A percentile compares a stretch with the other conserved stretches of the same genome.
phyloP scores from a whole-genome alignment of 192 early-diverging fungal species.

The Podila minutissima region DNA sequence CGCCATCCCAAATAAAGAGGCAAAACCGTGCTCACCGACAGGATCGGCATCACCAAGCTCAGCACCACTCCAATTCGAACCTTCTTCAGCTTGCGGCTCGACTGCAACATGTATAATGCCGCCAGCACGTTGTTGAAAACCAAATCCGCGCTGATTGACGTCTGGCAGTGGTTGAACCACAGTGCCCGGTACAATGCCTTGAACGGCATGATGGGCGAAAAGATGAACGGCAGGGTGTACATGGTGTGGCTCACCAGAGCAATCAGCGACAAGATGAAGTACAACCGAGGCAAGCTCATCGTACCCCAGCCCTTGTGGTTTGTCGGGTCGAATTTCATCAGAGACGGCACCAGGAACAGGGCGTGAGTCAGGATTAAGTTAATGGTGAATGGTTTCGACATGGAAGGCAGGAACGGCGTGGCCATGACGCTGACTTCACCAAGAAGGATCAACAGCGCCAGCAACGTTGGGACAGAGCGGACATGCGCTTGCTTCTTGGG shows the following conservation, averaged over 20 bases:
- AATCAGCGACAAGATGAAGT: conserved; percentile 35
- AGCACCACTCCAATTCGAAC: conserved; percentile 9
- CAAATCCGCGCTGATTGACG: conserved; percentile 48
- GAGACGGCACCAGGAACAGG: conserved; percentile 35
- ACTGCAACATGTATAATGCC: conserved; percentile 31
- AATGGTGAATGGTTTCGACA: conserved; percentile 25
- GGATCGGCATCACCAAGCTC: conserved; percentile 20
- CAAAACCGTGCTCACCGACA: conserved; percentile 42
- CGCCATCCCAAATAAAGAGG: conserved; percentile 41
- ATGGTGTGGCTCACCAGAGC: conserved; percentile 22
- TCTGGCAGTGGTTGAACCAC: conserved; percentile 48
- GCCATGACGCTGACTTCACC: conserved; percentile 43
- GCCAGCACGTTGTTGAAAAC: conserved; percentile 40
- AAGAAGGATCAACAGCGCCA: conserved; percentile 31
- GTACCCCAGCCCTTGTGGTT: conserved; percentile 14
- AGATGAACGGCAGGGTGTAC: conserved; percentile 31
- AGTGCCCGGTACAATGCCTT: conserved; percentile 22
- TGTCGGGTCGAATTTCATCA: conserved; percentile 35
- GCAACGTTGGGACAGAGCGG: conserved; percentile 24
- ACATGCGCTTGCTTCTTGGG: conserved; percentile 20
- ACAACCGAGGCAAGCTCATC: conserved; percentile 22
- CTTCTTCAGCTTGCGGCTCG: conserved; percentile 39
- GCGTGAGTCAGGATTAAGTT: conserved; percentile 41
- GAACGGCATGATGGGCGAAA: conserved; percentile 45
- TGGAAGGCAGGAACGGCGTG: conserved; percentile 29